Conservation (phyloP, 2,329 filamentous ascomycete genomes). For the Anthostomella pinea region DNA sequence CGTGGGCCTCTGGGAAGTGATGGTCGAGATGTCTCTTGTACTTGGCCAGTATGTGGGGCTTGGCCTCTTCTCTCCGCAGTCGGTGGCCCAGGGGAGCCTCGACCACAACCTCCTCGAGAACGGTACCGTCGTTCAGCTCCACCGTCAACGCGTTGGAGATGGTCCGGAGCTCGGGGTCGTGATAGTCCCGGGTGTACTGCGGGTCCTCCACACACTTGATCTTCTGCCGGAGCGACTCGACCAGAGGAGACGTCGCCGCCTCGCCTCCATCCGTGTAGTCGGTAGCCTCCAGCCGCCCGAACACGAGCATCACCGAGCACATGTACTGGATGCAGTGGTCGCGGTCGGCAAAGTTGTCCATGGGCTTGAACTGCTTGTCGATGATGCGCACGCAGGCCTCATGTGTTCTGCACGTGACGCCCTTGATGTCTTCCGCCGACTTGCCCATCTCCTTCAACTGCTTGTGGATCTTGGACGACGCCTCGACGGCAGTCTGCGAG, state of each 20-base stretch:
- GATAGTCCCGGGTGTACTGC: conserved; percentile 92
- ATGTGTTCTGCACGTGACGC: conserved; percentile 90
- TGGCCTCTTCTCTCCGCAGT: conserved; percentile 89
- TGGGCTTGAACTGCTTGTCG: conserved; percentile 99
- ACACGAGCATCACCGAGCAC: conserved; percentile 93
- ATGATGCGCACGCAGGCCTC: conserved; percentile 99
- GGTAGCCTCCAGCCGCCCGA: conserved; percentile 85
- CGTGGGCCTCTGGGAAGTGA: conserved; percentile 73
- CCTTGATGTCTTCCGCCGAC: conserved; percentile 89
- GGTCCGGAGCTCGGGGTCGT: conserved; percentile 86
- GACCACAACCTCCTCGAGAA: conserved; percentile 85
- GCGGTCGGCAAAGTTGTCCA: conserved; percentile 99
- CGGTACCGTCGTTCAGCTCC: conserved; percentile 88
- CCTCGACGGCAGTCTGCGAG: conserved; percentile 96
- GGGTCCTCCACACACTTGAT: conserved; percentile 97
- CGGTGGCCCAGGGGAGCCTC: conserved; percentile 94
- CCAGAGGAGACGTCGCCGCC: conserved; percentile 82
- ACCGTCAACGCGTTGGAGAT: conserved; percentile 97
- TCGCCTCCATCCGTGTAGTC: conserved; percentile 94
- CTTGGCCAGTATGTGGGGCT: conserved; percentile 94
- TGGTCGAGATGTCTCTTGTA: conserved; percentile 88
- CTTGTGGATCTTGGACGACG: conserved; percentile 82
- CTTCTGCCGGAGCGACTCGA: conserved; percentile 88
- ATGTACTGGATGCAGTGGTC: conserved; percentile 99
- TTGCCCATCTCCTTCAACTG: conserved; percentile 83